A percentile compares a stretch with the other conserved stretches of the same genome.
phyloP scores from a whole-genome alignment of 805 yeast genomes.

The Saccharomycopsis sp. region DNA sequence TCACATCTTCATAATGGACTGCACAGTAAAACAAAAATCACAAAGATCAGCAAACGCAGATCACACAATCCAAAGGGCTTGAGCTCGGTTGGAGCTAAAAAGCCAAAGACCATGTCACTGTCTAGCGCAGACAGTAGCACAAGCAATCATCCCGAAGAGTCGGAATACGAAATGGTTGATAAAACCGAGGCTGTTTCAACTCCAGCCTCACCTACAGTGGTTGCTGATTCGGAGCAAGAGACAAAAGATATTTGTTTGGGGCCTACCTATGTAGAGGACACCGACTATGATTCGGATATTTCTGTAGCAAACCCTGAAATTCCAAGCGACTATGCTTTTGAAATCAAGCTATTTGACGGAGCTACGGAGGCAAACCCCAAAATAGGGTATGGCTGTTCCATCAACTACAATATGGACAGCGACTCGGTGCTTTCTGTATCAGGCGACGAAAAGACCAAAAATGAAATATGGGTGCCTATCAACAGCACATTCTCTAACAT shows the following conservation, averaged over 20 bases:
- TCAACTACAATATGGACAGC: background rate
- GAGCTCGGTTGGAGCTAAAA: constrained; percentile 7
- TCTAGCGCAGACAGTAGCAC: too few relatives aligned
- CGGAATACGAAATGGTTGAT: background rate
- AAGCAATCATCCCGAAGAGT: background rate
- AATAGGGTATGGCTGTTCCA: background rate
- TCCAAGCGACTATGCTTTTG: constrained; percentile 44
- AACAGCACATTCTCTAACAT: constrained; percentile 35
- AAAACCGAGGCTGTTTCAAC: background rate
- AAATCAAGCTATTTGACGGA: constrained; percentile 34
- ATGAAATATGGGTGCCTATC: constrained; percentile 39
- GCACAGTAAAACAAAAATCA: constrained; percentile 11
- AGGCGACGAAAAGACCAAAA: constrained; percentile 22
- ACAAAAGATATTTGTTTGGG: background rate
- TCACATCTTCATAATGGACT: background rate
- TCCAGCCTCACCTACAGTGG: background rate
- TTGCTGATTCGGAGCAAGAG: background rate
- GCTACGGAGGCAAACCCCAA: background rate
- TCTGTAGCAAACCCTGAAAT: constrained; percentile 48
- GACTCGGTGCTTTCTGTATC: background rate
- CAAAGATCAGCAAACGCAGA: constrained; percentile 24
- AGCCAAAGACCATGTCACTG: background rate
- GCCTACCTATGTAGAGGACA: background rate
- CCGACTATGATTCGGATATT: constrained; percentile 36
- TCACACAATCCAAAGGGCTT: constrained; percentile 24